phyloP scores from a whole-genome alignment of 345 rosid species.

The Gossypium herbaceum region DNA sequence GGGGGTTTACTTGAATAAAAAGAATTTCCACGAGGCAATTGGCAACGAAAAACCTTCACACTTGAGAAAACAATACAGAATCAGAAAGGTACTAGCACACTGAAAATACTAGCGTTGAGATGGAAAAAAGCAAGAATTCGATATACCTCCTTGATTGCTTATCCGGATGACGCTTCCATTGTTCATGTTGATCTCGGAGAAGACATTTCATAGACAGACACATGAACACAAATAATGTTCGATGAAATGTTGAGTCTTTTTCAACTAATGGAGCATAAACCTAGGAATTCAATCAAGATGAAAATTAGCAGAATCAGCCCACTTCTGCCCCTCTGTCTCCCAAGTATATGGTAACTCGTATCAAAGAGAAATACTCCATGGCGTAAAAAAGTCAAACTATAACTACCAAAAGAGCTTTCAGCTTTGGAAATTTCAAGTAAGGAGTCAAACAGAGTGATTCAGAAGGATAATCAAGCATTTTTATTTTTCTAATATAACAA shows the following conservation, averaged over 20 bases:
- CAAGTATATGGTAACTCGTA: background rate
- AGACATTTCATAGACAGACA: slow-evolving; percentile 87
- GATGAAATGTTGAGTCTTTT: slow-evolving; percentile 72
- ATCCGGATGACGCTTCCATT: slow-evolving; percentile 67
- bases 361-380: background rate
- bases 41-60: slow-evolving; percentile 85
- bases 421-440: background rate
- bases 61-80: slow-evolving; percentile 32
- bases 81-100: slow-evolving; percentile 9
- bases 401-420: background rate
- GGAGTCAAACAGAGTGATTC: background rate
- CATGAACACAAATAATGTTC: slow-evolving; percentile 73
- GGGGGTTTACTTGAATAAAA: slow-evolving; percentile 80
- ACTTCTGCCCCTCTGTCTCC: background rate
- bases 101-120: background rate
- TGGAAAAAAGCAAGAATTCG: background rate
- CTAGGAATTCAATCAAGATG: slow-evolving; percentile 29
- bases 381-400: background rate
- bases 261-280: slow-evolving; percentile 73
- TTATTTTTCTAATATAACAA: background rate
- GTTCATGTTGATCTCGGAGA: slow-evolving; percentile 85
- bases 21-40: slow-evolving; percentile 59
- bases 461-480: background rate
- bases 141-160: slow-evolving; percentile 58
- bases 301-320: background rate